These are phyloP conservation scores for Globisporangium recalcitrans DNA, from an alignment of 352 stramenopile genomes.

Conservation along the genomic window DNA sequence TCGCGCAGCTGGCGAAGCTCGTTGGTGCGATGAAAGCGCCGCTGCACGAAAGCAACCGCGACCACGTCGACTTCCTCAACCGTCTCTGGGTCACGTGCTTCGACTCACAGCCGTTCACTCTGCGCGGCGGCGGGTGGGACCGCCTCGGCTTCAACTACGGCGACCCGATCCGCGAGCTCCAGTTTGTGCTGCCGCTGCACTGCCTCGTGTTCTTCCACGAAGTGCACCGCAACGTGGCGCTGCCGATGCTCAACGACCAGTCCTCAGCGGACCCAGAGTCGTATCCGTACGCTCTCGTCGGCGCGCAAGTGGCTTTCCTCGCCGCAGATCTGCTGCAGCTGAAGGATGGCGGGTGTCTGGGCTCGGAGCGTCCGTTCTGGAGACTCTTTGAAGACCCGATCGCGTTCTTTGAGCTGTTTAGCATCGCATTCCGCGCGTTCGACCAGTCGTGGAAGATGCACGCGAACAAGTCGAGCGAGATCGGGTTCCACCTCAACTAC, in stretches of 20 bases:
- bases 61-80: slow-evolving; percentile 65
- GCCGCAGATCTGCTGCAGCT: slow-evolving; percentile 70
- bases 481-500: slow-evolving; percentile 67
- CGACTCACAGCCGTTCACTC: slow-evolving; percentile 49
- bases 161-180: slow-evolving; percentile 63
- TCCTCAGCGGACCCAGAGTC: slow-evolving; percentile 30
- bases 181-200: slow-evolving; percentile 68
- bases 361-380: slow-evolving; percentile 76
- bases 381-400: slow-evolving; percentile 82
- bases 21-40: slow-evolving; percentile 57
- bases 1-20: slow-evolving; percentile 66
- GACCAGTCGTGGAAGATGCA: slow-evolving; percentile 62
- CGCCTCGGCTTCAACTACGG: slow-evolving; percentile 60
- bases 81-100: slow-evolving; percentile 71
- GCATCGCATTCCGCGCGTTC: slow-evolving; percentile 65
- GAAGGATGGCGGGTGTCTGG: slow-evolving; percentile 64
- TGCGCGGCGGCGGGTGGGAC: slow-evolving; percentile 46
- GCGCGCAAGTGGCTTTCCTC: slow-evolving; percentile 48
- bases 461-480: slow-evolving; percentile 36
- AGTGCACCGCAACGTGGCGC: slow-evolving; percentile 50
- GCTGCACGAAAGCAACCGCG: slow-evolving; percentile 49
- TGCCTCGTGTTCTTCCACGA: slow-evolving; percentile 83
- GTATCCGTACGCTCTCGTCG: slow-evolving; percentile 62
- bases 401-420: slow-evolving; percentile 78
- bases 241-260: slow-evolving; percentile 68